These are phyloP conservation scores for Cichorium intybus DNA, from an alignment of 140 eudicot genomes.

Conservation along the genomic window DNA sequence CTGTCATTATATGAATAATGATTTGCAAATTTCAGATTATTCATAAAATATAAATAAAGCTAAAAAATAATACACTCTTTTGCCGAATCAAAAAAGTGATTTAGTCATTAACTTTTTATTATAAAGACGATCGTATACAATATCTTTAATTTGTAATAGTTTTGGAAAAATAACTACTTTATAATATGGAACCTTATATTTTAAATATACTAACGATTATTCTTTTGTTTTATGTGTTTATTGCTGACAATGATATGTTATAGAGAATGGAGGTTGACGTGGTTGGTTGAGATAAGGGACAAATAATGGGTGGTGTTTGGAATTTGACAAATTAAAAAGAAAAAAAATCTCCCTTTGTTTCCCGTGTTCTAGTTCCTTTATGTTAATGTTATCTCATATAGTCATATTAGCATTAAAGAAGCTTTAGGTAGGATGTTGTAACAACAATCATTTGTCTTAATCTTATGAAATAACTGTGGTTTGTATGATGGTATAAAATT, in stretches of 20 bases:
- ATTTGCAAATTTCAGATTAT: background rate
- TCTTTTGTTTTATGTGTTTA: background rate
- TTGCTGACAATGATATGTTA: background rate
- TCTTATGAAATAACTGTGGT: background rate
- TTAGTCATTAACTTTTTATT: too few relatives aligned
- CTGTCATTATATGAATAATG: background rate
- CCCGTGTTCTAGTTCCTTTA: background rate
- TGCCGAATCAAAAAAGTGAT: too few relatives aligned
- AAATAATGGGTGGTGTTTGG: slow-evolving; percentile 1
- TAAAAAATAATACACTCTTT: background rate
- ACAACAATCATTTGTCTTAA: background rate
- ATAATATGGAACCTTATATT: background rate
- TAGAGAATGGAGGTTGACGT: background rate
- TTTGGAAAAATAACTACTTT: too few relatives aligned
- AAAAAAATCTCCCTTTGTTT: background rate
- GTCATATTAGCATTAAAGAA: background rate
- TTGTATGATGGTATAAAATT: background rate
- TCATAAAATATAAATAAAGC: background rate
- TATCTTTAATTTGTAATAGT: too few relatives aligned
- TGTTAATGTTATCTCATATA: background rate
- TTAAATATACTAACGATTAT: background rate
- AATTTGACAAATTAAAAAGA: background rate
- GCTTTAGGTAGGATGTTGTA: background rate
- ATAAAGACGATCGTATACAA: too few relatives aligned
- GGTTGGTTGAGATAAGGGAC: slow-evolving; percentile 19